phyloP scores from a whole-genome alignment of 306 rosid genomes.

The Vicia faba region DNA sequence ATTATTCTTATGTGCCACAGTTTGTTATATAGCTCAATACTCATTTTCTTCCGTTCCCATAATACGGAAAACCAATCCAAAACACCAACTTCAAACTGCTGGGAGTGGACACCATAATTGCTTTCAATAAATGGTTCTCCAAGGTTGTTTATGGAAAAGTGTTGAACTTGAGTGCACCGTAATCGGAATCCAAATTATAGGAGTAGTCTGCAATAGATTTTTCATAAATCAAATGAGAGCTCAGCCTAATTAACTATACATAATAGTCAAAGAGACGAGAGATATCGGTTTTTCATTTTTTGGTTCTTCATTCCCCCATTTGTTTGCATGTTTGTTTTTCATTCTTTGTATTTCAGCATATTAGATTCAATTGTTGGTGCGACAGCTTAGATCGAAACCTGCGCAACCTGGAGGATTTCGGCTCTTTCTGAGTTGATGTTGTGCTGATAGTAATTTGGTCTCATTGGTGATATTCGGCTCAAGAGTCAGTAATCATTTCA shows the following conservation, averaged over 20 bases:
- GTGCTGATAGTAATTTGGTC: no score
- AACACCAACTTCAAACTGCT: slow-evolving; percentile 92
- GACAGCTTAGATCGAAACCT: no score
- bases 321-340: no score
- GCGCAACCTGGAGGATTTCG: no score
- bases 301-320: no score
- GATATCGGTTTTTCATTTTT: no score
- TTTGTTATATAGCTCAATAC: slow-evolving; percentile 97
- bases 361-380: no score
- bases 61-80: slow-evolving; percentile 96
- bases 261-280: background rate
- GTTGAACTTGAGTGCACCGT: slow-evolving; percentile 89
- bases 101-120: slow-evolving; percentile 92
- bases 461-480: no score
- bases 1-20: slow-evolving; percentile 98
- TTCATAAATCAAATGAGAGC: slow-evolving; percentile 23
- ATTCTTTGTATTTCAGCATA: no score
- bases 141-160: slow-evolving; percentile 91
- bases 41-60: slow-evolving; percentile 88
- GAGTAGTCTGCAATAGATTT: slow-evolving; percentile 65
- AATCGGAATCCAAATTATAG: slow-evolving; percentile 88
- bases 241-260: slow-evolving; percentile 1
- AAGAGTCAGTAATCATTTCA: no score
- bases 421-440: no score
- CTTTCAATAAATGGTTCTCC: slow-evolving; percentile 99